These are phyloP conservation scores for Graphilbum ipis-grandicollis DNA, from an alignment of 2,329 filamentous ascomycete genomes.

Conservation along the genomic window DNA sequence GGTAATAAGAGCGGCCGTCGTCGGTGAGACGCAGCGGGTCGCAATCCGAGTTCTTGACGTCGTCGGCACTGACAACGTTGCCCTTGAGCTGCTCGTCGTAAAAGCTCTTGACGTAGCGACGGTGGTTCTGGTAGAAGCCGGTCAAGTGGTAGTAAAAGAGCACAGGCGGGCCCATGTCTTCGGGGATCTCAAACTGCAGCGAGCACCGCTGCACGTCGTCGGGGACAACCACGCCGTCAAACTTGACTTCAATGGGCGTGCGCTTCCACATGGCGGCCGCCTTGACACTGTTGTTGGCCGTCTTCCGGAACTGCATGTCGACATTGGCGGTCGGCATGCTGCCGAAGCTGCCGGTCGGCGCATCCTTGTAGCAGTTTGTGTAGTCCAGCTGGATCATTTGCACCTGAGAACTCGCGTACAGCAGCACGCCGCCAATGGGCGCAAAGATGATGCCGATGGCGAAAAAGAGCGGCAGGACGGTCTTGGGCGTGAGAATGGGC, in stretches of 20 bases:
- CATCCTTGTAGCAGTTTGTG: conserved; percentile 50
- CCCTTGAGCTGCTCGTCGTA: conserved; percentile 69
- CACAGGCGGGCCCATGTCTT: conserved; percentile 64
- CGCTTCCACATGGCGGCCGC: conserved; percentile 21
- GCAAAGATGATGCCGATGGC: conserved; percentile 81
- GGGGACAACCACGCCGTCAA: conserved; percentile 18
- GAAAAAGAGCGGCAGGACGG: conserved; percentile 82
- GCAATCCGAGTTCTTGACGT: conserved; percentile 55
- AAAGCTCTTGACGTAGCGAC: conserved; percentile 84
- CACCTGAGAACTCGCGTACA: conserved; percentile 74
- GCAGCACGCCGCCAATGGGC: conserved; percentile 70
- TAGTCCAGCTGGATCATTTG: conserved; percentile 89
- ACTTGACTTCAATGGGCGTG: conserved; percentile 21
- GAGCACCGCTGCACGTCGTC: conserved; percentile 39
- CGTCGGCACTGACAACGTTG: conserved; percentile 35
- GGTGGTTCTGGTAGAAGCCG: conserved; percentile 98
- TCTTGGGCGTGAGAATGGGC: conserved; percentile 90
- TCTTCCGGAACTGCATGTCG: conserved; percentile 52
- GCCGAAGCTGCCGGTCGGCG: conserved; percentile 22
- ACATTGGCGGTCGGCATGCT: conserved; percentile 44
- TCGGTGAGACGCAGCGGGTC: conserved; percentile 45
- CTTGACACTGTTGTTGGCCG: conserved; percentile 20
- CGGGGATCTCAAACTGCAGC: conserved; percentile 62
- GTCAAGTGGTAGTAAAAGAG: conserved; percentile 89
- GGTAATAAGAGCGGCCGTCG: conserved; percentile 62